These are phyloP conservation scores for Agaricus sinodeliciosus DNA, from an alignment of 768 basidiomycete species.

Conservation along the genomic window DNA sequence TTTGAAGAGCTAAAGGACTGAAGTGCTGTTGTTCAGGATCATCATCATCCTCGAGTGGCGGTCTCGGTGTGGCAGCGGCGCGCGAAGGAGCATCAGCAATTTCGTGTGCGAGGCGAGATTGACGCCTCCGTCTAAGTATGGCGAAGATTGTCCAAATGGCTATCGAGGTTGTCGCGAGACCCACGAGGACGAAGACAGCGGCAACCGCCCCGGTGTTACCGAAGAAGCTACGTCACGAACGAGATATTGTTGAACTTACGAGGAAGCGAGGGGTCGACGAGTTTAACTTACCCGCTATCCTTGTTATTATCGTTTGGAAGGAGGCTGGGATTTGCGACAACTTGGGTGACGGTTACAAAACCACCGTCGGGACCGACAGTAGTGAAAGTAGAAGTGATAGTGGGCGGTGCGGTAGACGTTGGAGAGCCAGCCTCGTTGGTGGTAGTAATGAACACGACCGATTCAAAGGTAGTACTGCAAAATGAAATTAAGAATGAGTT, in stretches of 20 bases:
- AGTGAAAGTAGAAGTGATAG: conserved; percentile 50
- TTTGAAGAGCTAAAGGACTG: conserved; percentile 12
- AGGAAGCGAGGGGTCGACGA: not conserved
- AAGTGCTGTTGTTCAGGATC: conserved; percentile 19
- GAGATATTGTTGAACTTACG: not conserved
- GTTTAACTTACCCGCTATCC: conserved; percentile 43
- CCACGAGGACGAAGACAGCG: conserved; percentile 87
- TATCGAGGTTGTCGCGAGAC: conserved; percentile 67
- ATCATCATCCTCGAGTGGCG: conserved; percentile 64
- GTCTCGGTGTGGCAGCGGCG: conserved; percentile 61
- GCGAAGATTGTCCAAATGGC: conserved; percentile 67
- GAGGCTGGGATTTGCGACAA: conserved; percentile 67
- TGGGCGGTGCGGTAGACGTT: conserved; percentile 44
- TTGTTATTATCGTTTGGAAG: conserved; percentile 47
- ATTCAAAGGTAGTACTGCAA: conserved; percentile 45
- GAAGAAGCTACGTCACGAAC: conserved; percentile 61
- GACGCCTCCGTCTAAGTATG: conserved; percentile 57
- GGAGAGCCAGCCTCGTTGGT: conserved; percentile 50
- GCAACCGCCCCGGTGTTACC: conserved; percentile 84
- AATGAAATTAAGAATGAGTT: conserved; percentile 15
- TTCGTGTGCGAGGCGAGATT: conserved; percentile 58
- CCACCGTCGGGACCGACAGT: conserved; percentile 49
- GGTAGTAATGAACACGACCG: conserved; percentile 49
- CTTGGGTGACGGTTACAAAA: conserved; percentile 52
- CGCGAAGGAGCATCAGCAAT: conserved; percentile 65